Evolutionary conservation across 768 basidiomycete species (phyloP), one percentile per base, ranked within the genome.

Genomic region (Gloeostereum incarnatum): DNA sequence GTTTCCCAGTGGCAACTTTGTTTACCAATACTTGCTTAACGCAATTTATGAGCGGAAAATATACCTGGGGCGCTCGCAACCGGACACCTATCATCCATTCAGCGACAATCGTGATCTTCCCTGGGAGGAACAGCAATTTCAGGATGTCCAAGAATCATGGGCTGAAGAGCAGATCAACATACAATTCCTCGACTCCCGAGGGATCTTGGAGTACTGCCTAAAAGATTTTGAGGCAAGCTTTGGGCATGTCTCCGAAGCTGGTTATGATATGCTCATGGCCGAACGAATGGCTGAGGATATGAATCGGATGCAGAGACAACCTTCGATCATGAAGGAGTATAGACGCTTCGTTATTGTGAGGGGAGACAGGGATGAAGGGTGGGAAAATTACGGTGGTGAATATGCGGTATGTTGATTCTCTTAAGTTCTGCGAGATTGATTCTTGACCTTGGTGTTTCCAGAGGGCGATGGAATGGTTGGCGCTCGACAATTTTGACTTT

Each of bases 271-370:
- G 52, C 53, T 5, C 61, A 78, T 17, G 67, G 74, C 30, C n/a
- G 46, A 52, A 20, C 68, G 71, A 24, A 61, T 85, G 29, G 51
- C 57, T 2, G 52, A 57, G 13, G 75, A 81, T 45, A 49, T 86
- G 46, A 42, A 51, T 19, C 49, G 47, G 27, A 71, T 84, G 63
- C 78, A 81, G 46, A 54, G 58, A 31, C 81, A 86, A 43, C 81
- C 78, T n/a, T 55, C 48, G 17, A 61, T 85, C 24, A 76, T 81
- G 71, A 57, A 65, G 33, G 49, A 62, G 21, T 77, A 78, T 49
- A 71, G 85, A 19, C 72, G 85, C 19, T 87, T 72, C 55, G 73
- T 82, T 8, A 65, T 82, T 1, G 57, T 88, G 25, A 66, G 52
- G 47, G 59, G 61, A 34, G 50, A 57, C 31, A 54, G 50, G 23